phyloP scores from a whole-genome alignment of 768 basidiomycete genomes.

The Tricholoma furcatifolium region DNA sequence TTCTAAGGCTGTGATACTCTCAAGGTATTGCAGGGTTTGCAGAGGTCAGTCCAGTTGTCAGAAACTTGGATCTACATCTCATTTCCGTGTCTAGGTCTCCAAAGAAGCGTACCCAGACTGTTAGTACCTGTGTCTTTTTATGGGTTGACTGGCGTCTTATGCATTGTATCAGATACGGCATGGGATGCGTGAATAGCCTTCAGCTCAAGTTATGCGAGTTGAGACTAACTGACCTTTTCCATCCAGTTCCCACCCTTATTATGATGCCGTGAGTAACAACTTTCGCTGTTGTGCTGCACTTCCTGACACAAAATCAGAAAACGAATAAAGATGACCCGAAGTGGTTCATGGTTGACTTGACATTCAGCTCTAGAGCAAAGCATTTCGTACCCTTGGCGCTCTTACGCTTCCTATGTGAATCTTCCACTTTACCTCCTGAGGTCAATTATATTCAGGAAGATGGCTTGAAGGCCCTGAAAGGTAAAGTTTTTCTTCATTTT shows the following conservation, averaged over 20 bases:
- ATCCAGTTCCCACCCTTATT: constrained; percentile 71
- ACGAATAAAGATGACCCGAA: constrained; percentile 70
- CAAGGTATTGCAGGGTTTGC: constrained; percentile 78
- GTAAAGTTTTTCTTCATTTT: constrained; percentile 30
- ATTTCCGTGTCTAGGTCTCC: constrained; percentile 49
- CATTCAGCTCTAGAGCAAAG: constrained; percentile 59
- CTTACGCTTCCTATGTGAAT: constrained; percentile 60
- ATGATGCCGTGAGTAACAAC: constrained; percentile 54
- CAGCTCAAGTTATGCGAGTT: constrained; percentile 3
- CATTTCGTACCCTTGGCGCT: constrained; percentile 81
- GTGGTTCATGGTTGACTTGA: constrained; percentile 92
- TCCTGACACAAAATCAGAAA: constrained; percentile 52
- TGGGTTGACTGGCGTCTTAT: constrained; percentile 4
- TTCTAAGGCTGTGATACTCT: not conserved
- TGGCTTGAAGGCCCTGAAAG: constrained; percentile 63
- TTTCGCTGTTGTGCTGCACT: not conserved
- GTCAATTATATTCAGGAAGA: constrained; percentile 66
- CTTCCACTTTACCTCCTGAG: constrained; percentile 42
- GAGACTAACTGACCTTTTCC: constrained; percentile 5
- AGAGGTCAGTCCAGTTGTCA: constrained; percentile 44
- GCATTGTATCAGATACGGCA: constrained; percentile 64
- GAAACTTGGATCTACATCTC: constrained; percentile 5
- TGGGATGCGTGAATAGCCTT: constrained; percentile 71
- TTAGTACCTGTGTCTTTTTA: constrained; percentile 35
- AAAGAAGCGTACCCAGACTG: constrained; percentile 91